A percentile compares a stretch with the other conserved stretches of the same genome.
Evolutionary conservation across 2,329 filamentous ascomycete species (phyloP).

Genomic region (Aspergillus cejpii): DNA sequence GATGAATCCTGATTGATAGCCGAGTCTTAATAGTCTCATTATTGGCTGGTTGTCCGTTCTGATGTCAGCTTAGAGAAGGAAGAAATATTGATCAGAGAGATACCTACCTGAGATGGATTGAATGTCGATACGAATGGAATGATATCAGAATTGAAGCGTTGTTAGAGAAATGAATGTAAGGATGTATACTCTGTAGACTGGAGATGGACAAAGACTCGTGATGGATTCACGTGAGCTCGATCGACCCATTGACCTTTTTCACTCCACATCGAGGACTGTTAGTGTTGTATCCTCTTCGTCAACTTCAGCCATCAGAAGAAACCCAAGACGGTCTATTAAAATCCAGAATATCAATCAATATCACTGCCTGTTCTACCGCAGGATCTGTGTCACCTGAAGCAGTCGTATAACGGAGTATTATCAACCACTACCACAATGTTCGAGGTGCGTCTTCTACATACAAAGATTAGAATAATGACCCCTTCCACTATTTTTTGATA

Average conservation of each 20-base stretch:
- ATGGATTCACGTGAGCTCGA: not conserved
- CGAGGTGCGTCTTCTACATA: slow-evolving; percentile 18
- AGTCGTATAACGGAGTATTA: not conserved
- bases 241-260: not conserved
- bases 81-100: too few species aligned
- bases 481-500: not conserved
- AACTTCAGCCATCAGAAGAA: too few species aligned
- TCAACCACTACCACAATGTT: slow-evolving; percentile 18
- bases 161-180: too few species aligned
- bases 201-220: too few species aligned
- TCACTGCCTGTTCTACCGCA: not conserved
- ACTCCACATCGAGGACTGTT: too few species aligned
- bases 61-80: not conserved
- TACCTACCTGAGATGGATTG: too few species aligned
- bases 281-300: too few species aligned
- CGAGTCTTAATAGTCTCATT: too few species aligned
- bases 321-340: not conserved
- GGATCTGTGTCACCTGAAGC: not conserved
- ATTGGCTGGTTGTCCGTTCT: not conserved
- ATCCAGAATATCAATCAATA: not conserved
- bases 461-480: not conserved
- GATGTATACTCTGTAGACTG: too few species aligned
- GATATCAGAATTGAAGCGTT: too few species aligned
- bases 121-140: too few species aligned
- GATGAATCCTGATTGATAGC: not conserved